Percentiles rank a stretch among this genome's conserved stretches.
phyloP scores from a whole-genome alignment of 1,284 basidiomycete species.

The Inonotus hispidus region DNA sequence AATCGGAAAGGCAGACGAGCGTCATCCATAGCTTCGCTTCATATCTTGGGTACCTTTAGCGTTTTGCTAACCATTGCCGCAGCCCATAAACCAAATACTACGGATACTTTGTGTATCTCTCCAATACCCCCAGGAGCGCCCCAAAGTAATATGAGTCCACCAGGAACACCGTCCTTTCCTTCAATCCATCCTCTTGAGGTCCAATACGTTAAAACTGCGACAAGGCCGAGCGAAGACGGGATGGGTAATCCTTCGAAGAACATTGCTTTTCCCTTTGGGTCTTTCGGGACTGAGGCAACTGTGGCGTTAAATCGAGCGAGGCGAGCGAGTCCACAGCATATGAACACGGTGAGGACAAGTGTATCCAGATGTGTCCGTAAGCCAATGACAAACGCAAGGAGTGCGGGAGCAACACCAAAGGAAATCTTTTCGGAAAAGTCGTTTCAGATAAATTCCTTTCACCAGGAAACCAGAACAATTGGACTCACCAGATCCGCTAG shows the following conservation, averaged over 20 bases:
- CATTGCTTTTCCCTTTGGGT: conserved; percentile 79
- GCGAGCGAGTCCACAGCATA: conserved; percentile 93
- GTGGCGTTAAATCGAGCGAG: conserved; percentile 98
- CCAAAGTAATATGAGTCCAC: conserved; percentile 69
- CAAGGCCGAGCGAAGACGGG: conserved; percentile 83
- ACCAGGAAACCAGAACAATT: background rate
- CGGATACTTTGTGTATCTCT: conserved; percentile 72
- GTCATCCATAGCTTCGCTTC: conserved; percentile 20
- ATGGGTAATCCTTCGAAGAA: conserved; percentile 99
- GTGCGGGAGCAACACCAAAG: conserved; percentile 94
- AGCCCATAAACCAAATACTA: conserved; percentile 79
- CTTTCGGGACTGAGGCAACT: conserved; percentile 91
- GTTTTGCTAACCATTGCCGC: conserved; percentile 97
- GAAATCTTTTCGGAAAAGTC: conserved; percentile 65
- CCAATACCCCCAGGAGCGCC: conserved; percentile 66
- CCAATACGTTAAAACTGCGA: conserved; percentile 79
- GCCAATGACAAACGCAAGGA: conserved; percentile 89
- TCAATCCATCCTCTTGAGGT: conserved; percentile 80
- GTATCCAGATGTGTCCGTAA: conserved; percentile 88
- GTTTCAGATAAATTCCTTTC: background rate
- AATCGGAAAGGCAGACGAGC: background rate
- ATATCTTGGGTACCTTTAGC: conserved; percentile 75
- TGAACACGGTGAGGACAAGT: conserved; percentile 82
- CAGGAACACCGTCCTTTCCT: conserved; percentile 69
- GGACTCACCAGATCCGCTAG: conserved; percentile 85